Evolutionary conservation across 106 monocot genomes (phyloP).

Genomic region (Dactylorhiza incarnata): DNA sequence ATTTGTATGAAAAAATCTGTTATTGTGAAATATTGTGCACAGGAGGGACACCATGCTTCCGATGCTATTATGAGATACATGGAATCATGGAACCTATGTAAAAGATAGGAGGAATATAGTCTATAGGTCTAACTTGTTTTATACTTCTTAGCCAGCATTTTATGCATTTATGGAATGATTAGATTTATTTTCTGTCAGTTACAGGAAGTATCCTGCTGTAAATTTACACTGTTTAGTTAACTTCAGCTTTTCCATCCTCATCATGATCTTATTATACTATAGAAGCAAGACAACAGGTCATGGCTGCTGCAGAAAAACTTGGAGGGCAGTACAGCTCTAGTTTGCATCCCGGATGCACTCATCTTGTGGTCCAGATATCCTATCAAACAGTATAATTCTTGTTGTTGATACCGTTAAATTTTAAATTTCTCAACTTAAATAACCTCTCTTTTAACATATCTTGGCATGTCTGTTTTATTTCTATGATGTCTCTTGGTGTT

Average conservation of each 20-base stretch:
- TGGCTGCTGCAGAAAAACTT: conserved; percentile 70
- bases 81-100: neutral
- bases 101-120: neutral
- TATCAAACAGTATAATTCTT: conserved; percentile 13
- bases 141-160: neutral
- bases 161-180: neutral
- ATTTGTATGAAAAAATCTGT: too few relatives aligned
- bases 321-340: conserved; percentile 89
- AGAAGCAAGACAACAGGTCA: conserved; percentile 95
- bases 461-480: neutral
- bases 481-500: neutral
- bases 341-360: conserved; percentile 91
- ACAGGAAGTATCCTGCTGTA: neutral
- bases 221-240: neutral
- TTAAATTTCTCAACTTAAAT: neutral
- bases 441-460: neutral
- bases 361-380: conserved; percentile 99
- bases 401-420: neutral
- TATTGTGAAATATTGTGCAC: too few relatives aligned
- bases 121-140: neutral
- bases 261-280: conserved; percentile 19
- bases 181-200: neutral
- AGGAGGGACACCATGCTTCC: too few relatives aligned
- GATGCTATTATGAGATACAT: neutral
- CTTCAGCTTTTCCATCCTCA: neutral